Evolutionary conservation across 306 rosid genomes (phyloP), one percentile per base, ranked within the genome.

Genomic region (Dryas drummondii): DNA sequence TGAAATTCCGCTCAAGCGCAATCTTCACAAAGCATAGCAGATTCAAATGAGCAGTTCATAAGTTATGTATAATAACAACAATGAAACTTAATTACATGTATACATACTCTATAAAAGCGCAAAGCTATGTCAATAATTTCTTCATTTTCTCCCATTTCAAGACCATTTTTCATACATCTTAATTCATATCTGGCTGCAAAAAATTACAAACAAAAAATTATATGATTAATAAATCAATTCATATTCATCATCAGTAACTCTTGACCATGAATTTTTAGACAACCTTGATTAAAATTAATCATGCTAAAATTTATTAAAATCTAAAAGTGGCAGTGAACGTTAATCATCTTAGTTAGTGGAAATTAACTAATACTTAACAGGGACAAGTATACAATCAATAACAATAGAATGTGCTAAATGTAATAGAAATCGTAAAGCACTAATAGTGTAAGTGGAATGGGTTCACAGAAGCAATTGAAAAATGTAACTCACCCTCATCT

Each of bases 1-100:
- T 90, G 86, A 92, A 92, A 76, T 86, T 87, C 75, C 82, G 75
- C 68, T 86, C 94, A 70, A 90, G 78, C 2, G 92, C 98, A 59
- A 92, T 86, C 98, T 90, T 83, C 77, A 80, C 22, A 72, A 49
- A 57, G 41, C 46, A 71, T 67, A 81, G 62, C 48, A 51, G 37
- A 68, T 52, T 62, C 76, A 78, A 44, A 16, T 75, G 5, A 73
- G 50, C 66, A 53, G 4, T n/a, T 55, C 64, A 62, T 26, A 61
- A 82, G 54, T 26, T 16, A 59, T 59, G 64, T 15, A 45, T 16
- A 27, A 45, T 62, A 44, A 69, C 42, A 52, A 60, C 42, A 56
- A 63, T 62, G 67, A 56, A 52, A 62, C 75, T 54, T 12, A 59
- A 42, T 26, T 46, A 55, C 56, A 27, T 55, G 58, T 11, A 53